A percentile compares a stretch with the other conserved stretches of the same genome.
Evolutionary conservation across 2,329 filamentous ascomycete species (phyloP).

Genomic region (Trichothecium sympodiale): DNA sequence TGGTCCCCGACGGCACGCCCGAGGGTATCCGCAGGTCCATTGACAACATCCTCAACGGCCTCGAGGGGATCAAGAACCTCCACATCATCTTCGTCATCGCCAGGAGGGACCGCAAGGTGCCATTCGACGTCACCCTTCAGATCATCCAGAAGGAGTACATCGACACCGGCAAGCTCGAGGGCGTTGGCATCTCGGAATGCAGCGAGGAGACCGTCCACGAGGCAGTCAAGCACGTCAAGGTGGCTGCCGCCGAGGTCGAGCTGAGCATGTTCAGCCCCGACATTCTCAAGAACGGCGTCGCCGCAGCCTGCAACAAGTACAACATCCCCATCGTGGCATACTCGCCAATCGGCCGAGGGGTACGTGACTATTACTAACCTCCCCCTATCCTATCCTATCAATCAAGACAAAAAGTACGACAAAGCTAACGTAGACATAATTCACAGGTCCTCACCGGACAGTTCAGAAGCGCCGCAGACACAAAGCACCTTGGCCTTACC

Average conservation of each 20-base stretch:
- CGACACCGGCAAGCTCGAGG: slow-evolving; percentile 38
- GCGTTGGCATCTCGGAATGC: slow-evolving; percentile 41
- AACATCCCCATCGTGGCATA: slow-evolving; percentile 63
- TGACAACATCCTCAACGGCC: slow-evolving; percentile 39
- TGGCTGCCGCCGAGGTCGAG: slow-evolving; percentile 42
- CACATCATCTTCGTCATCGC: slow-evolving; percentile 47
- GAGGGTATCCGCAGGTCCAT: slow-evolving; percentile 44
- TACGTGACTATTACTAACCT: slow-evolving; percentile 14
- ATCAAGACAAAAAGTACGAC: slow-evolving; percentile 6
- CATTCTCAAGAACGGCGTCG: slow-evolving; percentile 38
- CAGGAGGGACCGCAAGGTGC: slow-evolving; percentile 39
- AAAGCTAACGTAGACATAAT: slow-evolving; percentile 24
- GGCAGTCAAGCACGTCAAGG: slow-evolving; percentile 30
- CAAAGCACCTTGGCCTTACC: slow-evolving; percentile 39
- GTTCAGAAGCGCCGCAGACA: slow-evolving; percentile 40
- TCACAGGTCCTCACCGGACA: slow-evolving; percentile 43
- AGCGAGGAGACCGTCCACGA: slow-evolving; percentile 35
- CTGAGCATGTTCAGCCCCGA: slow-evolving; percentile 38
- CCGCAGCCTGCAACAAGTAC: slow-evolving; percentile 46
- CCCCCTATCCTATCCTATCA: neutral
- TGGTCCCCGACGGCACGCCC: slow-evolving; percentile 37
- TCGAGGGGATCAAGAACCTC: slow-evolving; percentile 45
- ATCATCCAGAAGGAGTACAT: slow-evolving; percentile 36
- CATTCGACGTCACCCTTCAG: slow-evolving; percentile 31
- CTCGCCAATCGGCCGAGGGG: slow-evolving; percentile 53